Conservation (phyloP, 306 rosid genomes). For the Psophocarpus tetragonolobus region DNA sequence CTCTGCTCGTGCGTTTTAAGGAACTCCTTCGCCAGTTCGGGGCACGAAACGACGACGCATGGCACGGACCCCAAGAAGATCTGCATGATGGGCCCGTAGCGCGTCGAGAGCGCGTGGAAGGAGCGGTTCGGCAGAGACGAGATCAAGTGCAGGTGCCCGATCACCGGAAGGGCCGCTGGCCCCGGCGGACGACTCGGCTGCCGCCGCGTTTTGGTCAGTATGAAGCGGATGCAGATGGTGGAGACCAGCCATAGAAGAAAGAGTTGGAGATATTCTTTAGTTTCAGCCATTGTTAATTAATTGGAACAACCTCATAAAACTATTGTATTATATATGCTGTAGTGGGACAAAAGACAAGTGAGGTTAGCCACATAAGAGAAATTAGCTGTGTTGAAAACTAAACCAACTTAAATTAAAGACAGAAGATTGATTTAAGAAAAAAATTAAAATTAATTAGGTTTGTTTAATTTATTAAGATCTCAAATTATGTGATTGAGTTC, state of each 20-base stretch:
- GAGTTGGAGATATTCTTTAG: not conserved
- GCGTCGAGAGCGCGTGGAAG: constrained; percentile 42
- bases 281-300: not conserved
- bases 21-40: constrained; percentile 46
- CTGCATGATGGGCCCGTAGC: constrained; percentile 50
- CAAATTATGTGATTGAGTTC: too few species aligned
- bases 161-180: constrained; percentile 48
- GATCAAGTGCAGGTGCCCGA: constrained; percentile 52
- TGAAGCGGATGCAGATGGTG: not conserved
- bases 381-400: too few species aligned
- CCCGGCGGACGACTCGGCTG: constrained; percentile 37
- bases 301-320: too few species aligned
- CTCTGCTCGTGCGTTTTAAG: constrained; percentile 48
- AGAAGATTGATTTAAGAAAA: too few species aligned
- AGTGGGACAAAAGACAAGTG: too few species aligned
- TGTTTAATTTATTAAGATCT: too few species aligned
- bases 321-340: too few species aligned
- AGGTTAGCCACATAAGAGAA: too few species aligned
- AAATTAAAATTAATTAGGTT: too few species aligned
- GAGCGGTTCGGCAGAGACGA: constrained; percentile 43
- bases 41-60: constrained; percentile 46
- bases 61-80: constrained; percentile 47
- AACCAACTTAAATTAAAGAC: too few species aligned
- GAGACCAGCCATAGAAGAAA: constrained; percentile 1
- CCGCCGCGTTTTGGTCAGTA: not conserved